These are phyloP conservation scores for Penicillium parvum DNA, from an alignment of 495 filamentous ascomycete species.

Conservation along the genomic window DNA sequence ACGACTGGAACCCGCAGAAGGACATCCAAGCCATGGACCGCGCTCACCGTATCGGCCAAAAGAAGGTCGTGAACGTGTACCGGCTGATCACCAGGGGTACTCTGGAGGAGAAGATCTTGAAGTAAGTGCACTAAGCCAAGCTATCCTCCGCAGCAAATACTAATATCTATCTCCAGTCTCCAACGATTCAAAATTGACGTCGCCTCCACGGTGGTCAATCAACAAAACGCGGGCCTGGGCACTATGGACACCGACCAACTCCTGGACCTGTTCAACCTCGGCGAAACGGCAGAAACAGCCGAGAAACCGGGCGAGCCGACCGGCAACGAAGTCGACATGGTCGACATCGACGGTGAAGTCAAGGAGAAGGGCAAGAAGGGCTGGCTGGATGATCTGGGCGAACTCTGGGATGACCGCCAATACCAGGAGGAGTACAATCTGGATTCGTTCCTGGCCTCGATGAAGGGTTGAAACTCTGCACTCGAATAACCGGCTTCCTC, in stretches of 20 bases:
- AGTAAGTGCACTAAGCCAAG: slow-evolving; percentile 44
- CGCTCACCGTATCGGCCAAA: slow-evolving; percentile 96
- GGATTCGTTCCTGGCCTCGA: slow-evolving; percentile 84
- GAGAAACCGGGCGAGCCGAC: slow-evolving; percentile 53
- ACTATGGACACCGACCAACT: slow-evolving; percentile 99
- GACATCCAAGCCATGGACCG: slow-evolving; percentile 99
- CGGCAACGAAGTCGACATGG: slow-evolving; percentile 82
- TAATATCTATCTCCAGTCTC: slow-evolving; percentile 53
- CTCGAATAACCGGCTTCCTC: no score
- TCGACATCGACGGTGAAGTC: slow-evolving; percentile 87
- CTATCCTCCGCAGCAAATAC: slow-evolving; percentile 12
- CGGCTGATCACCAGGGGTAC: slow-evolving; percentile 92
- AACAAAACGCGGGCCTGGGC: slow-evolving; percentile 91
- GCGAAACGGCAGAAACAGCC: slow-evolving; percentile 67
- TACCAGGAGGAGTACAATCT: slow-evolving; percentile 97
- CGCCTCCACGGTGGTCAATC: slow-evolving; percentile 95
- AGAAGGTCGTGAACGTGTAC: slow-evolving; percentile 99
- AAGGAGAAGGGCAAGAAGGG: slow-evolving; percentile 95
- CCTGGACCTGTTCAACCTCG: slow-evolving; percentile 90
- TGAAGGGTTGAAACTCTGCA: slow-evolving; percentile 71
- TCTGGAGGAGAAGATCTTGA: slow-evolving; percentile 96
- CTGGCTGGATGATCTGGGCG: slow-evolving; percentile 87
- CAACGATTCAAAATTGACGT: slow-evolving; percentile 99
- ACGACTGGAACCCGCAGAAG: slow-evolving; percentile 99
- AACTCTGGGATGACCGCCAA: slow-evolving; percentile 93